Base-by-base conservation (phyloP, 2,329 filamentous ascomycete genomes). In the Colletotrichum horii region DNA sequence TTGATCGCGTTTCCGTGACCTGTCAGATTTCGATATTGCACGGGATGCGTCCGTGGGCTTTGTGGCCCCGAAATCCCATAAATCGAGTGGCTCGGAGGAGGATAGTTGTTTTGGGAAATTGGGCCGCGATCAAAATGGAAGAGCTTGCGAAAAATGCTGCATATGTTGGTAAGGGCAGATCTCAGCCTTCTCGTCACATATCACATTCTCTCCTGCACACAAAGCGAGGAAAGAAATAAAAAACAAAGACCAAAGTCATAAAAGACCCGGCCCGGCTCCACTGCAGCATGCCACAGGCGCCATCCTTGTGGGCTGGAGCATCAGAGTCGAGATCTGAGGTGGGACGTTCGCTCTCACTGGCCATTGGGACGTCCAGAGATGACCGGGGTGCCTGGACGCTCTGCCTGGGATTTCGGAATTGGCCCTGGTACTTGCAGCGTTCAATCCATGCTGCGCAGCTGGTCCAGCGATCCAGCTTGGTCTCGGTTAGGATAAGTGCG, bases 91-190 rank as follows among this genome's bases (percentile, higher is more conserved):
- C 38, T 70, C 71, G 71, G 71, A 32, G 75, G 30, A 75, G 38
- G 8, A 43, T 8, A 56, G 19, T 75, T 64, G 55, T 12, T 71
- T 76, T 66, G 56, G 76, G 76, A 58, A 61, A 34, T 26, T 64
- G n/a, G 28, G 66, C 76, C 76, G 76, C 52, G 70, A 77, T 64
- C 38, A 61, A 78, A 65, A 67, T 15, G 75, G 76, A 71, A 78
- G 76, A 70, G 75, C 65, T 78, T 78, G 76, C 76, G 76, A 77
- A 66, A 60, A 24, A 8, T 36, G 56, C 67, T 70, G 67, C 67
- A 70, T 67, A 56, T 43, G 60, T 48, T 69, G 52, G 38, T 60
- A 26, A 61, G 34, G 65, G 66, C 34, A 70, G 74, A 76, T 74
- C 74, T 76, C 48, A 66, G 58, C 61, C 32, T 68, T 52, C n/a